A percentile compares a stretch with the other conserved stretches of the same genome.
Conservation (phyloP, 1,284 basidiomycete species). For the Ganoderma boninense region DNA sequence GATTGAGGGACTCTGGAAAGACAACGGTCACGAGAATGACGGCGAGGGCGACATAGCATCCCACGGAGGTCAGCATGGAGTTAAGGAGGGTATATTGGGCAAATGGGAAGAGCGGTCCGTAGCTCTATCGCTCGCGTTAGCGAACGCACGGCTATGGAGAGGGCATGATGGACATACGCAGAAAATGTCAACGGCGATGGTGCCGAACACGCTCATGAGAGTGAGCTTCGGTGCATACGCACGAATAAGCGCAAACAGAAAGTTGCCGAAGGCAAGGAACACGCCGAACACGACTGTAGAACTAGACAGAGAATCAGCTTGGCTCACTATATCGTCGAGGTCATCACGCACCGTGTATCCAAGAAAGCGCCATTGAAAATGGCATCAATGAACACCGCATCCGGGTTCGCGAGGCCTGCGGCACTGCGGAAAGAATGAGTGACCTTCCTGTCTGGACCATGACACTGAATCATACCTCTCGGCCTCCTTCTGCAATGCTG, state of each 20-base stretch:
- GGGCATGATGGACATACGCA: constrained; percentile 50
- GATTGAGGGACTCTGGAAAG: constrained; percentile 79
- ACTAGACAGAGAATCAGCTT: constrained; percentile 40
- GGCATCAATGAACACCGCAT: constrained; percentile 54
- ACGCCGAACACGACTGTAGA: constrained; percentile 69
- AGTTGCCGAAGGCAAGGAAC: constrained; percentile 75
- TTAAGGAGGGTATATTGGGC: constrained; percentile 70
- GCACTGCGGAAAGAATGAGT: constrained; percentile 42
- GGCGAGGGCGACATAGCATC: constrained; percentile 69
- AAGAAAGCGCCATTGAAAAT: constrained; percentile 76
- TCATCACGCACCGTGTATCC: constrained; percentile 56
- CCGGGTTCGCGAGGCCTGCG: constrained; percentile 55
- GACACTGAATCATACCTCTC: constrained; percentile 45
- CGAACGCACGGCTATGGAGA: background rate
- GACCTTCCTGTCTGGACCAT: background rate
- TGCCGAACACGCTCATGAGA: constrained; percentile 64
- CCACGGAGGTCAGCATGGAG: constrained; percentile 64
- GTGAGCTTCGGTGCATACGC: constrained; percentile 70
- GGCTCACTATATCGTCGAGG: background rate
- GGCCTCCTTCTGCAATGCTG: constrained; percentile 55
- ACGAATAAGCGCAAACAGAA: constrained; percentile 65
- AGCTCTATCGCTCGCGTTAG: constrained; percentile 42
- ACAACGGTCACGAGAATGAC: constrained; percentile 64
- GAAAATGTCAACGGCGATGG: constrained; percentile 69
- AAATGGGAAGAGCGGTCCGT: constrained; percentile 71